A percentile compares a stretch with the other conserved stretches of the same genome.
Evolutionary conservation across 2,329 filamentous ascomycete genomes (phyloP).

Genomic region (Fusarium sacchari): DNA sequence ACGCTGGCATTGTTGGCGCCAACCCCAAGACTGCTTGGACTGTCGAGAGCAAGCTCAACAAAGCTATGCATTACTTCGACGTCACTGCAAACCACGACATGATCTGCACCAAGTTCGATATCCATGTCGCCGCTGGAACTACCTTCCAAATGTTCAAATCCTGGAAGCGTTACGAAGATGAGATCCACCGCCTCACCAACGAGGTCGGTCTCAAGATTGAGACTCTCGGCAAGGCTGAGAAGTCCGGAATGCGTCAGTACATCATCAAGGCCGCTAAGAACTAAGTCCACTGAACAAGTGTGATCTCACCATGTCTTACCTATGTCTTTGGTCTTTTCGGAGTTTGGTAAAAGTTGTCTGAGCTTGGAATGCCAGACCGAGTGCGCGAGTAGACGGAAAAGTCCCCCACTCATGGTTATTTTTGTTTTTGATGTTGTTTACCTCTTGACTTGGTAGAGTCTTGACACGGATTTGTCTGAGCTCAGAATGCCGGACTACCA

Average conservation of each 20-base stretch:
- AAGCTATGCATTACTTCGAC: constrained; percentile 36
- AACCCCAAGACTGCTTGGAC: constrained; percentile 16
- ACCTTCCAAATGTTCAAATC: constrained; percentile 38
- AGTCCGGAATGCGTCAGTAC: constrained; percentile 39
- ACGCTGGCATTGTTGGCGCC: constrained; percentile 18
- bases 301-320: accelerated
- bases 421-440: neutral
- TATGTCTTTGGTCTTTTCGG: neutral
- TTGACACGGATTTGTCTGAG: neutral
- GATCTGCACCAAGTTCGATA: constrained; percentile 12
- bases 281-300: accelerated
- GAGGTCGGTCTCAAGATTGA: constrained; percentile 25
- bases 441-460: neutral
- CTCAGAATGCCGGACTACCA: neutral
- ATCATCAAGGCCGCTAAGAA: neutral
- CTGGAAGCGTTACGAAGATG: constrained; percentile 36
- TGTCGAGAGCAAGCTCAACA: constrained; percentile 8
- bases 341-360: neutral
- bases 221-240: constrained; percentile 33
- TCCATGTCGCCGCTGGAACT: neutral
- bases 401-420: neutral
- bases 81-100: constrained; percentile 24
- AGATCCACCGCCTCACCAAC: constrained; percentile 23
- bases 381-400: neutral
- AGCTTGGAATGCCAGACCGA: neutral